These are phyloP conservation scores for Scedosporium apiospermum DNA, from an alignment of 2,329 filamentous ascomycete genomes.

Conservation along the genomic window DNA sequence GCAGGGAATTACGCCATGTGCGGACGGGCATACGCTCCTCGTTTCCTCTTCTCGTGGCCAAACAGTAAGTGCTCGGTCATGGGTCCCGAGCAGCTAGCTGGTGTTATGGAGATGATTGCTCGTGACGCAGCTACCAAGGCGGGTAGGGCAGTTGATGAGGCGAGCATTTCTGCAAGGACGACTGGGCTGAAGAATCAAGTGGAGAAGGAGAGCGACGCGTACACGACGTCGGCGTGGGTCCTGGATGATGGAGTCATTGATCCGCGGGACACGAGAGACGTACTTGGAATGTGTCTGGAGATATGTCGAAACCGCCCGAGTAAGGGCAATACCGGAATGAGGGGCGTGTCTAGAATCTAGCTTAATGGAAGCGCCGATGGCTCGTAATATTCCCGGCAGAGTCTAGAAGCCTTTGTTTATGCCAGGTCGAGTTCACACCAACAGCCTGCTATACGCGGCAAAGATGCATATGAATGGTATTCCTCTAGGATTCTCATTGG, in stretches of 20 bases:
- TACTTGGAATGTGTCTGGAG: conserved; percentile 7
- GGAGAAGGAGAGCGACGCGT: conserved; percentile 7
- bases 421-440: no score
- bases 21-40: conserved; percentile 24
- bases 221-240: conserved; percentile 5
- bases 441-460: no score
- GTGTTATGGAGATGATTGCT: conserved; percentile 13
- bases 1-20: conserved; percentile 21
- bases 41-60: conserved; percentile 31
- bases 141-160: not conserved
- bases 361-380: not conserved
- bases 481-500: no score
- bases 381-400: no score
- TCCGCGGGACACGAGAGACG: conserved; percentile 5
- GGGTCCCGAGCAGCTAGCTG: conserved; percentile 27
- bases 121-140: conserved; percentile 4
- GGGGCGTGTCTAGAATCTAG: conserved; percentile 6
- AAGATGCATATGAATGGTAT: no score
- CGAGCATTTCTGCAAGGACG: not conserved
- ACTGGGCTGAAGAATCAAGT: conserved; percentile 4
- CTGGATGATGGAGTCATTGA: conserved; percentile 7
- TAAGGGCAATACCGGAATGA: conserved; percentile 3
- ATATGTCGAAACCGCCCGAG: conserved; percentile 1
- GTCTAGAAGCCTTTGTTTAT: not conserved
- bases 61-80: conserved; percentile 28